Percentiles rank a stretch among this genome's conserved stretches.
Conservation (phyloP, 1,284 basidiomycete species). For the Trichosporon coremiiforme region DNA sequence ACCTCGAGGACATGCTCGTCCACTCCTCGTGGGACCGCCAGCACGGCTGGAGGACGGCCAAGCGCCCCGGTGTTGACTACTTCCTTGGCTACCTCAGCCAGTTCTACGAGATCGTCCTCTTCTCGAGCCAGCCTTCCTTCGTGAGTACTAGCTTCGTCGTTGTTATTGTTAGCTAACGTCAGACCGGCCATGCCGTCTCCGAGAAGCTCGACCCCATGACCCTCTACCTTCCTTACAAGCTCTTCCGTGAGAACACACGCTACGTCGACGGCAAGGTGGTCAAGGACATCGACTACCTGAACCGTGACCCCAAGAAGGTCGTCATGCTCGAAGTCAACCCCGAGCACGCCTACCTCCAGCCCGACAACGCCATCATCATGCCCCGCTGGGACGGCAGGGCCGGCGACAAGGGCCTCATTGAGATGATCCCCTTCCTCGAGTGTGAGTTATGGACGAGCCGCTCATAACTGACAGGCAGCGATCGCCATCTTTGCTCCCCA, state of each 20-base stretch:
- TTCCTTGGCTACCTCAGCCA: conserved; percentile 95
- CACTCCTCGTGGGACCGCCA: conserved; percentile 90
- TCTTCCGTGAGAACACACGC: conserved; percentile 87
- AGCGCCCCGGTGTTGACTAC: conserved; percentile 95
- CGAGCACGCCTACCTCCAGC: conserved; percentile 76
- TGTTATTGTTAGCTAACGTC: neutral
- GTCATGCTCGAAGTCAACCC: conserved; percentile 82
- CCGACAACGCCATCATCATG: conserved; percentile 84
- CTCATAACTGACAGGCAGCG: conserved; percentile 59
- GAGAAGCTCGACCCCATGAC: conserved; percentile 94
- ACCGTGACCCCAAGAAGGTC: conserved; percentile 89
- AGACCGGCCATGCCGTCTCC: conserved; percentile 84
- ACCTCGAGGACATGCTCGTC: conserved; percentile 88
- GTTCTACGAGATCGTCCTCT: conserved; percentile 96
- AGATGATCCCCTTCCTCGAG: conserved; percentile 95
- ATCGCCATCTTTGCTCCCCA: conserved; percentile 80
- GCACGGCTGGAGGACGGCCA: conserved; percentile 86
- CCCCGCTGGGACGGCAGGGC: conserved; percentile 85
- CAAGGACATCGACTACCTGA: conserved; percentile 89
- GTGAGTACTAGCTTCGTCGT: conserved; percentile 61
- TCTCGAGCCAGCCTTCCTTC: conserved; percentile 87
- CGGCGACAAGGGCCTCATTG: conserved; percentile 76
- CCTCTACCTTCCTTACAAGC: conserved; percentile 82
- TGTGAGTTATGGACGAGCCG: conserved; percentile 63
- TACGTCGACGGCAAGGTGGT: conserved; percentile 76